A percentile compares a stretch with the other conserved stretches of the same genome.
These are phyloP conservation scores for Wickerhamomyces hampshirensis DNA, from an alignment of 805 yeast genomes.

Conservation along the genomic window DNA sequence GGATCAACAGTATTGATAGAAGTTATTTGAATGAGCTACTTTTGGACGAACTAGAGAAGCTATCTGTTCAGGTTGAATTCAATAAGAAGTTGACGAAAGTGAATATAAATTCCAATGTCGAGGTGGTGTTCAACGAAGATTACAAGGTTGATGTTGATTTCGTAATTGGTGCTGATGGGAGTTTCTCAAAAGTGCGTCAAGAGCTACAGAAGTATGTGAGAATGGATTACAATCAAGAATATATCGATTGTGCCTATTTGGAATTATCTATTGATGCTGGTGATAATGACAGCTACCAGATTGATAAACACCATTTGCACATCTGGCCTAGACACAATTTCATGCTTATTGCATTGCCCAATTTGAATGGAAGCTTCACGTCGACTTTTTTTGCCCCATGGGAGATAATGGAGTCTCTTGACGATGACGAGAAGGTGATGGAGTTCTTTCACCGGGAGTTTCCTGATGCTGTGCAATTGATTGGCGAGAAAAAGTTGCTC, in stretches of 20 bases:
- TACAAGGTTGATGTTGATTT: constrained; percentile 40
- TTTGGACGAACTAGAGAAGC: constrained; percentile 56
- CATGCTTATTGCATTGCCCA: constrained; percentile 90
- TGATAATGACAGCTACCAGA: constrained; percentile 32
- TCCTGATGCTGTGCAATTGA: constrained; percentile 66
- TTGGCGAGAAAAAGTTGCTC: constrained; percentile 53
- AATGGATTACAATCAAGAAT: constrained; percentile 70
- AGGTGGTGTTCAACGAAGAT: constrained; percentile 20
- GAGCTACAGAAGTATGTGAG: constrained; percentile 62
- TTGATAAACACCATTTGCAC: constrained; percentile 69
- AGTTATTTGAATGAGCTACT: constrained; percentile 59
- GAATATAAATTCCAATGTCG: constrained; percentile 27
- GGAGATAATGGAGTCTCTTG: constrained; percentile 51
- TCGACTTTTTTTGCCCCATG: constrained; percentile 87
- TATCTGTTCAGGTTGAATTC: constrained; percentile 45
- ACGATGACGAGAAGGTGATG: constrained; percentile 38
- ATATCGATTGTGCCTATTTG: constrained; percentile 77
- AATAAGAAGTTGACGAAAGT: constrained; percentile 49
- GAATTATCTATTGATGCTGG: constrained; percentile 59
- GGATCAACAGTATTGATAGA: constrained; percentile 83
- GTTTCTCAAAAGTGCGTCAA: constrained; percentile 67
- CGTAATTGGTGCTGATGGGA: constrained; percentile 83
- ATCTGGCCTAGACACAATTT: constrained; percentile 87
- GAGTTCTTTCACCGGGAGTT: constrained; percentile 58
- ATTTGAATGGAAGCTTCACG: constrained; percentile 81